Percentiles rank a stretch among this genome's conserved stretches.
Conservation (phyloP, 495 filamentous ascomycete genomes). For the Achaetomiella virescens region DNA sequence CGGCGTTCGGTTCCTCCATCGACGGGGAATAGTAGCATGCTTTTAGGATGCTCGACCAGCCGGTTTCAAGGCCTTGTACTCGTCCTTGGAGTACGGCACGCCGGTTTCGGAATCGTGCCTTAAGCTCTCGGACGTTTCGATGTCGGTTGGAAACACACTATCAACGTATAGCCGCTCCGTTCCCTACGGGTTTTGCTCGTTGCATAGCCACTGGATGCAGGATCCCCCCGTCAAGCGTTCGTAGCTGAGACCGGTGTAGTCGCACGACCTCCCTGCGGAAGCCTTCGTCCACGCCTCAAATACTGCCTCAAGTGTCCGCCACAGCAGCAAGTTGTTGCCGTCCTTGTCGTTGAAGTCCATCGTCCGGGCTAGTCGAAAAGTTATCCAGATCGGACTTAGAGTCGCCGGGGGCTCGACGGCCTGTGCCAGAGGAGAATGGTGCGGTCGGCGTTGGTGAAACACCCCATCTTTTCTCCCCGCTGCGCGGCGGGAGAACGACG, state of each 20-base stretch:
- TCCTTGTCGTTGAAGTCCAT: constrained; percentile 2
- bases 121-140: background rate
- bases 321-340: background rate
- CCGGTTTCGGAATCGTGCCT: background rate
- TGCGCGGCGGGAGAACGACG: background rate
- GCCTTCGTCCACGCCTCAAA: constrained; percentile 2
- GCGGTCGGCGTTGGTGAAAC: constrained; percentile 2
- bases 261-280: background rate
- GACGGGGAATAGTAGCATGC: background rate
- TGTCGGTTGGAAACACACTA: background rate
- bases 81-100: background rate
- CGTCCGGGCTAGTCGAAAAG: background rate
- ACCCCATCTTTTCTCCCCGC: background rate
- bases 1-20: background rate
- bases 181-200: background rate
- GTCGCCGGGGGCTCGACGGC: background rate
- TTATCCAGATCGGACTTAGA: background rate
- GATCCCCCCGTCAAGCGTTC: background rate
- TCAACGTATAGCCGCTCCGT: background rate
- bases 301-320: background rate
- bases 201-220: constrained; percentile 3
- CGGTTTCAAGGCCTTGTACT: background rate
- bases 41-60: background rate
- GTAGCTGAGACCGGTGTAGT: background rate
- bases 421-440: background rate